Percentiles rank a stretch among this genome's conserved stretches.
phyloP scores from a whole-genome alignment of 192 early-diverging fungal genomes.

The Phlyctochytrium planicorne region DNA sequence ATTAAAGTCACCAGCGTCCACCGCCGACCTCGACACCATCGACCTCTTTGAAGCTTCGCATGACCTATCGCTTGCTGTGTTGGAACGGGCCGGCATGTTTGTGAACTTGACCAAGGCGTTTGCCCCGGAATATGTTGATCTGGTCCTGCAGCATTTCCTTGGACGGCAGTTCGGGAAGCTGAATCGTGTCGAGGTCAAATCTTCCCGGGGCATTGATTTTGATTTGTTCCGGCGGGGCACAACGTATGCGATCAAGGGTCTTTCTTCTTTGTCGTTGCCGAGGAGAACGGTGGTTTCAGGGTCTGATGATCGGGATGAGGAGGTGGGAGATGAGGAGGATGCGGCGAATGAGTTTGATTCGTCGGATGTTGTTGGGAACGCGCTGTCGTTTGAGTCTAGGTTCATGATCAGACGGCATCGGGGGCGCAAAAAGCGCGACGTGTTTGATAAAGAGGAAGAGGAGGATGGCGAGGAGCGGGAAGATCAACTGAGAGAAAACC shows the following conservation, averaged over 20 bases:
- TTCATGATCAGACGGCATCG: too few relatives aligned
- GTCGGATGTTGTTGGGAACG: too few relatives aligned
- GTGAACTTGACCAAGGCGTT: not conserved
- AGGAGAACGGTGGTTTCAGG: not conserved
- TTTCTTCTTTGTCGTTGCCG: not conserved
- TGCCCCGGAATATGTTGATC: not conserved
- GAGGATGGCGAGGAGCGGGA: not conserved
- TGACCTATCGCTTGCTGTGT: not conserved
- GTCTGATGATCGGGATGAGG: not conserved
- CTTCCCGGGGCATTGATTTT: not conserved
- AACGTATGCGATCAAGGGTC: constrained; percentile 4
- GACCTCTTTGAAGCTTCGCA: not conserved
- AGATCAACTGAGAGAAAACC: not conserved
- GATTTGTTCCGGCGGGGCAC: not conserved
- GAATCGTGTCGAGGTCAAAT: too few relatives aligned
- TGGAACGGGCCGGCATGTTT: not conserved
- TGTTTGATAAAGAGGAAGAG: not conserved
- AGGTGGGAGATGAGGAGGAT: not conserved
- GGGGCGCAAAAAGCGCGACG: not conserved
- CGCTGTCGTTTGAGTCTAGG: too few relatives aligned
- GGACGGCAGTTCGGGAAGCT: too few relatives aligned
- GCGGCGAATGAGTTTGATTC: too few relatives aligned
- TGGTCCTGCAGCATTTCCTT: not conserved
- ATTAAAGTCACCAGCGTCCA: too few relatives aligned
- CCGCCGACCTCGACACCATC: not conserved